Evolutionary conservation across 768 basidiomycete species (phyloP).

Genomic region (Termitomyces heimii): DNA sequence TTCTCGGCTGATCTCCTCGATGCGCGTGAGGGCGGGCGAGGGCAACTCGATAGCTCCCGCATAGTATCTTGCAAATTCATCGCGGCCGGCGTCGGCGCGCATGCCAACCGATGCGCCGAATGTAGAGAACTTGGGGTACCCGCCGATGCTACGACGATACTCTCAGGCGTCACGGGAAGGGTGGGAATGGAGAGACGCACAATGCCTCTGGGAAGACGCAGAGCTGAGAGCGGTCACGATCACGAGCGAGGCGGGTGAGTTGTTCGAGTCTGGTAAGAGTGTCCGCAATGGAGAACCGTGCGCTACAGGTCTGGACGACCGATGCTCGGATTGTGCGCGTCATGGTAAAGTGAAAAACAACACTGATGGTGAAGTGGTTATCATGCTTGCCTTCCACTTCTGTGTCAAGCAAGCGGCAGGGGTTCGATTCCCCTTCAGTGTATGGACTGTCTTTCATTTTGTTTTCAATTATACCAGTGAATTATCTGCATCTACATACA

Average conservation of each 20-base stretch:
- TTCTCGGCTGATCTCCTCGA: constrained; percentile 44
- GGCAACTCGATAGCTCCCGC: constrained; percentile 52
- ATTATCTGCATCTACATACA: no score
- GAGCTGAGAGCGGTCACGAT: constrained; percentile 40
- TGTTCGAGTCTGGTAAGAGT: constrained; percentile 46
- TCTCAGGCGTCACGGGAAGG: neutral
- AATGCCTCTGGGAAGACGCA: constrained; percentile 57
- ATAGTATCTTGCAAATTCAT: constrained; percentile 53
- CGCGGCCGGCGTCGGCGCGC: constrained; percentile 42
- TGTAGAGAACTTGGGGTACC: constrained; percentile 54
- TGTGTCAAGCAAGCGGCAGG: constrained; percentile 34
- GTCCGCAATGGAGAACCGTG: constrained; percentile 35
- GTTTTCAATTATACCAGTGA: no score
- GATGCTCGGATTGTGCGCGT: constrained; percentile 30
- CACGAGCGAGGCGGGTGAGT: constrained; percentile 37
- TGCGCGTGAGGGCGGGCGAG: constrained; percentile 37
- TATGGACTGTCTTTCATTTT: no score
- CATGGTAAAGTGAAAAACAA: constrained; percentile 9
- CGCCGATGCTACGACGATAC: constrained; percentile 27
- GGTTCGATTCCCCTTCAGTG: constrained; percentile 49
- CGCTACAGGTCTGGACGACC: constrained; percentile 47
- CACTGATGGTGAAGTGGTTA: constrained; percentile 83
- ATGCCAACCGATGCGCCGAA: constrained; percentile 48
- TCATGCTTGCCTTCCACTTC: constrained; percentile 85
- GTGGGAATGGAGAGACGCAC: constrained; percentile 17